Percentiles rank a stretch among this genome's conserved stretches.
phyloP scores from a whole-genome alignment of 257 asterid species.

The Jaltomata sinuosa region DNA sequence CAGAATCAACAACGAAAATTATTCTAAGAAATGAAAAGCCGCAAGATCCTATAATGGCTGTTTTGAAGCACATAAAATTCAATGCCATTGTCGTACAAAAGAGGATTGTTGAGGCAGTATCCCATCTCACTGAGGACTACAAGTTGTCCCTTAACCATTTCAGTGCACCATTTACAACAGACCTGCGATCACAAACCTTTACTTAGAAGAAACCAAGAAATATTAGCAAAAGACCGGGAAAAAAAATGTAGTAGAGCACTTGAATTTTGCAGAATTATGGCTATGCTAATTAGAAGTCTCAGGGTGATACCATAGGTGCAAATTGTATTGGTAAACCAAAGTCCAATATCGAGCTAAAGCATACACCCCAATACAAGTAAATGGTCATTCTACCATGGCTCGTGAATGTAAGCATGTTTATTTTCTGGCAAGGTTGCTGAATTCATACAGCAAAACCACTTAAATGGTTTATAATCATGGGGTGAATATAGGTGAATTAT shows the following conservation, averaged over 20 bases:
- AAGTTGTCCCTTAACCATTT: constrained; percentile 4
- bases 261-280: neutral
- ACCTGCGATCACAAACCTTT: neutral
- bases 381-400: neutral
- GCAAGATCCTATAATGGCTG: neutral
- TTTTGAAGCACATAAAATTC: neutral
- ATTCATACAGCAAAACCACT: neutral
- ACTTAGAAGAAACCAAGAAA: neutral
- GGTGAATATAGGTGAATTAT: neutral
- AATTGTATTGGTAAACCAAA: neutral
- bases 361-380: neutral
- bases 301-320: neutral
- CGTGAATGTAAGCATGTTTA: neutral
- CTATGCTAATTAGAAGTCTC: too few relatives aligned
- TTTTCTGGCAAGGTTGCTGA: neutral
- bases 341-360: neutral
- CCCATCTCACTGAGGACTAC: neutral
- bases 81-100: neutral
- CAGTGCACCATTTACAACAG: constrained; percentile 7
- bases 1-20: neutral
- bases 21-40: neutral
- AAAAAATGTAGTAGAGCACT: neutral
- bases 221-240: neutral
- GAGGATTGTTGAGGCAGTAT: constrained; percentile 1
- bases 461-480: too few relatives aligned